Evolutionary conservation across 1,284 basidiomycete genomes (phyloP).

Genomic region (Papiliotrema flavescens): DNA sequence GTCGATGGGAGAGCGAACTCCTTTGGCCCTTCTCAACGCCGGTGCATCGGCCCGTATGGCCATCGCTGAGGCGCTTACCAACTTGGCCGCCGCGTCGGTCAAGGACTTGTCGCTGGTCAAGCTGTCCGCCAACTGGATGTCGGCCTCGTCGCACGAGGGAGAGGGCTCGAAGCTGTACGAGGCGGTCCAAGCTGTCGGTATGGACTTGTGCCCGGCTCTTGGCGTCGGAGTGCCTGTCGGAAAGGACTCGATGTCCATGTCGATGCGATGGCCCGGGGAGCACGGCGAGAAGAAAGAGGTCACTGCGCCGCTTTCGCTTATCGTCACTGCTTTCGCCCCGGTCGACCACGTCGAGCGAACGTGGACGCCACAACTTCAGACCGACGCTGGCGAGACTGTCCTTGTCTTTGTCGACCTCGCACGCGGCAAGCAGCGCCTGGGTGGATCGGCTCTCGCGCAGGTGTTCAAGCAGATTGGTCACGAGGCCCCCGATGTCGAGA

Average conservation of each 20-base stretch:
- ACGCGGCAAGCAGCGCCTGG: conserved; percentile 75
- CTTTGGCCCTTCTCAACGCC: conserved; percentile 79
- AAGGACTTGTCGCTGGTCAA: conserved; percentile 74
- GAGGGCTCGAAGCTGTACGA: conserved; percentile 90
- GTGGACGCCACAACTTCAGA: conserved; percentile 88
- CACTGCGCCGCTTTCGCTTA: conserved; percentile 83
- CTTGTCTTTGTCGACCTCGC: conserved; percentile 90
- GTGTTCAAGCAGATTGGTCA: conserved; percentile 89
- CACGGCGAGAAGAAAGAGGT: conserved; percentile 70
- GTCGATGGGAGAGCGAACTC: conserved; percentile 96
- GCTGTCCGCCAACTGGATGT: conserved; percentile 99
- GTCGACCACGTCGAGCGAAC: conserved; percentile 75
- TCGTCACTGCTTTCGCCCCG: conserved; percentile 91
- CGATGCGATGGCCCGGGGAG: conserved; percentile 81
- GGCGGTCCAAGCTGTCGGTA: conserved; percentile 86
- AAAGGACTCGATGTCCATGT: conserved; percentile 99
- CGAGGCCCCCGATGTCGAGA: conserved; percentile 86
- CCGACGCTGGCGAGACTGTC: conserved; percentile 60
- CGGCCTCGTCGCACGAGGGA: conserved; percentile 81
- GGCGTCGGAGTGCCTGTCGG: conserved; percentile 95
- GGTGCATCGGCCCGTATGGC: conserved; percentile 94
- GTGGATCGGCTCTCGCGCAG: conserved; percentile 92
- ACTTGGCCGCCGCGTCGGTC: conserved; percentile 78
- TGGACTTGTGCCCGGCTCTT: conserved; percentile 91
- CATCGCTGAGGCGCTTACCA: conserved; percentile 88